These are phyloP conservation scores for Penicillium sp. DNA, from an alignment of 2,329 filamentous ascomycete species.

Conservation along the genomic window DNA sequence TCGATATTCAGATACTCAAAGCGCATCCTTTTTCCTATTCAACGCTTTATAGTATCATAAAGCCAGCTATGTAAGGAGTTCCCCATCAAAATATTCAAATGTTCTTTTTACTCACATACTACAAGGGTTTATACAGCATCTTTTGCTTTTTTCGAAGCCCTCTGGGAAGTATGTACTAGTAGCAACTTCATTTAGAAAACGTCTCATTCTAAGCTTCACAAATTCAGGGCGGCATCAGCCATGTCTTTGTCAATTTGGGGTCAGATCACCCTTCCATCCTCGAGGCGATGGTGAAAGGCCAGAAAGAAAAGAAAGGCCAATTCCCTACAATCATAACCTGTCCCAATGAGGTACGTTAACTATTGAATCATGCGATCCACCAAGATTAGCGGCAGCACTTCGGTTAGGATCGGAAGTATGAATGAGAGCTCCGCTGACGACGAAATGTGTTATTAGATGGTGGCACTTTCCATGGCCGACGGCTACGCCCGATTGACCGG, in stretches of 20 bases:
- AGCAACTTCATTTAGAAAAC: not conserved
- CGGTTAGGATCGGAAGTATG: slow-evolving; percentile 12
- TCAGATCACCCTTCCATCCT: slow-evolving; percentile 70
- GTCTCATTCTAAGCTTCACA: not conserved
- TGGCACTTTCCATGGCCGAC: slow-evolving; percentile 80
- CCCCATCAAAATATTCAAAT: not conserved
- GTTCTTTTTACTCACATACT: not conserved
- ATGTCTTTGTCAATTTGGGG: slow-evolving; percentile 56
- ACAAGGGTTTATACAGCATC: slow-evolving; percentile 64
- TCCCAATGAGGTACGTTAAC: slow-evolving; percentile 66
- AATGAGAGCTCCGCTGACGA: not conserved
- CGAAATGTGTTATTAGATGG: slow-evolving; percentile 58
- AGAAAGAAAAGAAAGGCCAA: slow-evolving; percentile 62
- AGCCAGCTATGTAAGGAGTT: slow-evolving; percentile 2
- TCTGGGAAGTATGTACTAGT: slow-evolving; percentile 66
- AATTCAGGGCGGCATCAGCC: slow-evolving; percentile 48
- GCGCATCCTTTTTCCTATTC: not conserved
- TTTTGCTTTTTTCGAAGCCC: slow-evolving; percentile 77
- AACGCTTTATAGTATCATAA: not conserved
- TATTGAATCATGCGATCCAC: slow-evolving; percentile 4
- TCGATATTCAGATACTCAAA: not conserved
- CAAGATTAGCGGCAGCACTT: not conserved
- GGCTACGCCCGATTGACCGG: slow-evolving; percentile 72
- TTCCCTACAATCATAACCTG: slow-evolving; percentile 77
- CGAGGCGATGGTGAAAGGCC: slow-evolving; percentile 75